Evolutionary conservation across 192 early-diverging fungal genomes (phyloP).

Genomic region (Phlyctochytrium planicorne): DNA sequence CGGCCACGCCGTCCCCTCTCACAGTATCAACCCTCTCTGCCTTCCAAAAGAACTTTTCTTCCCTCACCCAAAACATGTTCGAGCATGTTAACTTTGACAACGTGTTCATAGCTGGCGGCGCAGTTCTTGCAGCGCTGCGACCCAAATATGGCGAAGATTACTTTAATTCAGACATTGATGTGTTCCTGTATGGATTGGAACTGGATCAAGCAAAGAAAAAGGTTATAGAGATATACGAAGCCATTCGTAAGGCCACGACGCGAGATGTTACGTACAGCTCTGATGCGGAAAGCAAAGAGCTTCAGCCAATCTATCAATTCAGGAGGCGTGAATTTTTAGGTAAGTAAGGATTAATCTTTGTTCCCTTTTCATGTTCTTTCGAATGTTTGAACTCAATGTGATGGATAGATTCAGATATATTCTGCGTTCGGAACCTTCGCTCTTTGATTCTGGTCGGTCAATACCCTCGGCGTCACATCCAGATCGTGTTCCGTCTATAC

Average conservation of each 20-base stretch:
- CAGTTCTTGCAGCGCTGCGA: constrained; percentile 19
- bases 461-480: constrained; percentile 32
- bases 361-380: no score
- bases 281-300: no score
- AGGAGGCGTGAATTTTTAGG: no score
- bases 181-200: constrained; percentile 28
- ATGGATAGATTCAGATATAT: no score
- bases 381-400: no score
- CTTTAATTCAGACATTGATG: constrained; percentile 32
- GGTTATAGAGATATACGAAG: neutral
- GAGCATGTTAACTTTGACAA: neutral
- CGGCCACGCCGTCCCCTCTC: neutral
- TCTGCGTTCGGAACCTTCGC: neutral
- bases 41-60: neutral
- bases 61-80: neutral
- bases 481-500: constrained; percentile 31
- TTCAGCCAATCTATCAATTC: neutral
- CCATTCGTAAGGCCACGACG: neutral
- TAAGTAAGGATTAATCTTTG: no score
- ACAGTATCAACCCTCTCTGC: no score
- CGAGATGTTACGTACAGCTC: no score
- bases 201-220: constrained; percentile 1
- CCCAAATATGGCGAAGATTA: constrained; percentile 15
- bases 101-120: constrained; percentile 20
- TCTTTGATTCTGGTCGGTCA: constrained; percentile 20